Evolutionary conservation across 495 filamentous ascomycete species (phyloP).

Genomic region (Tuber magnatum): DNA sequence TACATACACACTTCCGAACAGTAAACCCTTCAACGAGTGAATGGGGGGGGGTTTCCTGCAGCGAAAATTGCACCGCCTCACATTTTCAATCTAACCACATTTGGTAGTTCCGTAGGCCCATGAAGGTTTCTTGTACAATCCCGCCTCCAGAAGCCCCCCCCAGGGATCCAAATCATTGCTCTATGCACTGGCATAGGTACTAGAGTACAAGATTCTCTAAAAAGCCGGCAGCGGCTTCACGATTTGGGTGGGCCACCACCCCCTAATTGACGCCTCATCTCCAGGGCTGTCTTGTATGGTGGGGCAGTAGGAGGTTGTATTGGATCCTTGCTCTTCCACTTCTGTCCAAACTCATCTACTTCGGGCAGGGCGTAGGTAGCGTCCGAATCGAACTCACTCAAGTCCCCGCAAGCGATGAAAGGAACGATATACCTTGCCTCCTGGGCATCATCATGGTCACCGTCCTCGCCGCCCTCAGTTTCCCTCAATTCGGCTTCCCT

Average conservation of each 20-base stretch:
- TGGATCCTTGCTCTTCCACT: conserved; percentile 74
- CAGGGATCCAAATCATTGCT: background rate
- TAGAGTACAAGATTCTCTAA: background rate
- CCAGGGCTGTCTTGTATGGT: conserved; percentile 83
- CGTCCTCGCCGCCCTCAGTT: conserved; percentile 44
- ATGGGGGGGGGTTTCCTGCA: background rate
- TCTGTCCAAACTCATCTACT: conserved; percentile 45
- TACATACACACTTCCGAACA: background rate
- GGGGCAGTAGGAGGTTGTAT: conserved; percentile 95
- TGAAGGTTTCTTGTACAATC: background rate
- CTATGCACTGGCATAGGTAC: background rate
- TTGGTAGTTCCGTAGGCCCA: background rate
- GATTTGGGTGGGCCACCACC: background rate
- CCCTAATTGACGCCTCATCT: conserved; percentile 52
- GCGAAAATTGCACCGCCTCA: background rate
- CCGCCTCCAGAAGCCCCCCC: background rate
- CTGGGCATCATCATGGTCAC: conserved; percentile 33
- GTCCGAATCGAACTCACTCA: conserved; percentile 91
- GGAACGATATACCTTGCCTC: conserved; percentile 75
- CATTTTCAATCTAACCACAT: background rate
- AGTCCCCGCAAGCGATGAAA: conserved; percentile 91
- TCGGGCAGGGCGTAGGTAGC: conserved; percentile 79
- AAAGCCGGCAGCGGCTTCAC: background rate
- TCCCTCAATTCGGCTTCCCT: conserved; percentile 46
- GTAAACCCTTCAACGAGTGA: background rate